Conservation (phyloP, 495 filamentous ascomycete species). For the Neurospora africana region DNA sequence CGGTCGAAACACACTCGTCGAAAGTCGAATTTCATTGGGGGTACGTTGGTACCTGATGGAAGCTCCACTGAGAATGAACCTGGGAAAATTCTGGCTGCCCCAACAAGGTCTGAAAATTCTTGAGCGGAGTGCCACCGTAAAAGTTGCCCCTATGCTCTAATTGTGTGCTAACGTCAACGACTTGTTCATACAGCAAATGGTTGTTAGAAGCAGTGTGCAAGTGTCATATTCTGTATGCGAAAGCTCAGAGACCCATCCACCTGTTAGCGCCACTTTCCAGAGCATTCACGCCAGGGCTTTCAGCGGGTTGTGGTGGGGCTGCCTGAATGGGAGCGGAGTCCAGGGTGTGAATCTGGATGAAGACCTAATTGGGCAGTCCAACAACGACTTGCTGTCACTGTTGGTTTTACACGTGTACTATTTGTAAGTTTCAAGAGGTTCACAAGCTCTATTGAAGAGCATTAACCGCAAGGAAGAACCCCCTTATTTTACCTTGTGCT, state of each 20-base stretch:
- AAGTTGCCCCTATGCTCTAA: neutral
- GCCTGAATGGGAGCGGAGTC: neutral
- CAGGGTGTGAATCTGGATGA: neutral
- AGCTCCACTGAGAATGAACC: neutral
- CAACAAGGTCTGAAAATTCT: neutral
- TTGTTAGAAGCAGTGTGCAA: accelerated
- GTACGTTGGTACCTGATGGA: neutral
- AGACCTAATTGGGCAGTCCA: neutral
- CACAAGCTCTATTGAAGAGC: neutral
- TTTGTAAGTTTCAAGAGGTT: neutral
- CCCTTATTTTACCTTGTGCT: neutral
- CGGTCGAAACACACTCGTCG: neutral
- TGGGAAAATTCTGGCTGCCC: neutral
- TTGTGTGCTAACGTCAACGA: neutral
- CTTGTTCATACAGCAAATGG: neutral
- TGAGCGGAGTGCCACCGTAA: neutral
- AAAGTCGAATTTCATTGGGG: neutral
- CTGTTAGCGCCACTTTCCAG: neutral
- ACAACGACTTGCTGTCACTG: neutral
- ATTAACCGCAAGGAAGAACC: neutral
- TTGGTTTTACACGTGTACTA: neutral
- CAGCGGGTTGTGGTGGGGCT: neutral
- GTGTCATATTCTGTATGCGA: neutral
- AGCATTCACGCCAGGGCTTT: neutral
- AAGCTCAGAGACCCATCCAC: neutral